Conservation (phyloP, 2,329 filamentous ascomycete genomes). For the Blumeria hordei region DNA sequence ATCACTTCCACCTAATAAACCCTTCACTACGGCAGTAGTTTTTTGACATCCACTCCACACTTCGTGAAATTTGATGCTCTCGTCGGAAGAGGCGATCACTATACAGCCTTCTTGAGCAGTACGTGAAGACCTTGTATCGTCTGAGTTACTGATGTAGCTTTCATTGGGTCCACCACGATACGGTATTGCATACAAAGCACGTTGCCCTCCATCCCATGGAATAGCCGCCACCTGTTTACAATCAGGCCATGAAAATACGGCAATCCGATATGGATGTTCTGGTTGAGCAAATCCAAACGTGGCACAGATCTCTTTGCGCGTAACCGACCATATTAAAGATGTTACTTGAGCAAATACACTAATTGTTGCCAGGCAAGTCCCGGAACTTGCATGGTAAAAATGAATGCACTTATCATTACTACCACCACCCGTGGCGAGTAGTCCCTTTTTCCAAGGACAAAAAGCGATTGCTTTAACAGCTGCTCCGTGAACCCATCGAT, state of each 20-base stretch:
- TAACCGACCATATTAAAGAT: slow-evolving; percentile 71
- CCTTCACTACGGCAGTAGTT: slow-evolving; percentile 25
- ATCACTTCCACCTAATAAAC: slow-evolving; percentile 56
- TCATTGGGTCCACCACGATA: slow-evolving; percentile 41
- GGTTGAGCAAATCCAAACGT: slow-evolving; percentile 88
- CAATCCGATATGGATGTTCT: slow-evolving; percentile 70
- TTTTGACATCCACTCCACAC: slow-evolving; percentile 53
- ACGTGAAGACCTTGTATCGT: slow-evolving; percentile 27
- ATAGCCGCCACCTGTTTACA: slow-evolving; percentile 70
- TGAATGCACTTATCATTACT: slow-evolving; percentile 90
- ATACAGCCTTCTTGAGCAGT: slow-evolving; percentile 56
- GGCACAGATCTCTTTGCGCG: slow-evolving; percentile 64
- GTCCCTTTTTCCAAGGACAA: slow-evolving; percentile 72
- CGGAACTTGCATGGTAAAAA: slow-evolving; percentile 75
- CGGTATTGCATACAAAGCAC: slow-evolving; percentile 68
- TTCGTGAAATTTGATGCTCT: slow-evolving; percentile 86
- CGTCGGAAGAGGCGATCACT: slow-evolving; percentile 76
- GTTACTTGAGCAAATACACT: slow-evolving; percentile 86
- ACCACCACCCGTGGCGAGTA: slow-evolving; percentile 78
- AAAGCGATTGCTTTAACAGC: slow-evolving; percentile 95
- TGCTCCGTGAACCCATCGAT: slow-evolving; percentile 57
- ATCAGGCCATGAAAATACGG: slow-evolving; percentile 83
- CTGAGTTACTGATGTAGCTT: slow-evolving; percentile 18
- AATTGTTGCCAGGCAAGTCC: slow-evolving; percentile 68
- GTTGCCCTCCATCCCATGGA: slow-evolving; percentile 56